phyloP scores from a whole-genome alignment of 805 yeast genomes.

The Wickerhamiella kurtzmanii region DNA sequence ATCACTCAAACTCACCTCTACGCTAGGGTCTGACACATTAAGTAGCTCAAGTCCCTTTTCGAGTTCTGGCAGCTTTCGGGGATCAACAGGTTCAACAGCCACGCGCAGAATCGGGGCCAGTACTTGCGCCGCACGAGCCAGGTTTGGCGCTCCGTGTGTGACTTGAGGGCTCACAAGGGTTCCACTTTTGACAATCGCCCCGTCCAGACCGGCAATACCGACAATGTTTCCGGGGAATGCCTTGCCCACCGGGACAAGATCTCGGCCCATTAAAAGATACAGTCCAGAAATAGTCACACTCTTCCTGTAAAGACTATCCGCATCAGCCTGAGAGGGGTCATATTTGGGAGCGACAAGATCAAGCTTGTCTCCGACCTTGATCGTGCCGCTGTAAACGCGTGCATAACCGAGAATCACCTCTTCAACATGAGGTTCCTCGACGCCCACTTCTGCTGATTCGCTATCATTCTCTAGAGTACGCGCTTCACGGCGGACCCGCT shows the following conservation, averaged over 20 bases:
- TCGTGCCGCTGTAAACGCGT: conserved; percentile 75
- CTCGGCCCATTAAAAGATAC: conserved; percentile 85
- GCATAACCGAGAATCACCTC: conserved; percentile 81
- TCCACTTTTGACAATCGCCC: conserved; percentile 71
- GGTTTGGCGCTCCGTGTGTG: conserved; percentile 50
- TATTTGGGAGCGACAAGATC: conserved; percentile 78
- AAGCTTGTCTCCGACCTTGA: conserved; percentile 60
- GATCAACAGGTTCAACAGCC: conserved; percentile 89
- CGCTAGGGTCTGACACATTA: conserved; percentile 89
- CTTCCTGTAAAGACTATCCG: conserved; percentile 33
- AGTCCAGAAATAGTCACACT: conserved; percentile 53
- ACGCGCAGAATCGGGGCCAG: conserved; percentile 90
- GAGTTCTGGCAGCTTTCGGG: conserved; percentile 52
- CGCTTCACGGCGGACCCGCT: conserved; percentile 54
- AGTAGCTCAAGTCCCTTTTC: conserved; percentile 67
- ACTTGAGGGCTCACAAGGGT: conserved; percentile 44
- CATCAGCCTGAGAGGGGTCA: conserved; percentile 43
- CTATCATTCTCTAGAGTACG: conserved; percentile 25
- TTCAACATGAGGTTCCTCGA: conserved; percentile 22
- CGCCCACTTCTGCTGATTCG: conserved; percentile 1
- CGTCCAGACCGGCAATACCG: conserved; percentile 85
- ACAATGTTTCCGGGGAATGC: conserved; percentile 94
- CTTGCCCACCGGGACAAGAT: conserved; percentile 55
- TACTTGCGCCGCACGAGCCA: conserved; percentile 60
- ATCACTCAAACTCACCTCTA: conserved; percentile 71